A percentile compares a stretch with the other conserved stretches of the same genome.
phyloP scores from a whole-genome alignment of 805 yeast species.

The Candida boleticola region DNA sequence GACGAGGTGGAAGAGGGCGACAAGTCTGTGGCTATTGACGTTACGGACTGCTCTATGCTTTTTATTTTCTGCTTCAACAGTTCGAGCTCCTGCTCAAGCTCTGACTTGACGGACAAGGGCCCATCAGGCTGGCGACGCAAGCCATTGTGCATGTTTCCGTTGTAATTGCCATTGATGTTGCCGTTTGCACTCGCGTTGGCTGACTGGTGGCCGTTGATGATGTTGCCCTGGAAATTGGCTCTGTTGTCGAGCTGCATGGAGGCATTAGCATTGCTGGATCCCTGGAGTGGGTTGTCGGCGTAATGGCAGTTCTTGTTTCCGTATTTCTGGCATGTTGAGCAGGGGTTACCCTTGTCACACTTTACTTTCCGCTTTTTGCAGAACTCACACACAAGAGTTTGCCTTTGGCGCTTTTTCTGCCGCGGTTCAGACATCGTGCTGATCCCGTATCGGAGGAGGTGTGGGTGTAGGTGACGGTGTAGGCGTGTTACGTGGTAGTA shows the following conservation, averaged over 20 bases:
- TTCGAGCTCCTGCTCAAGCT: constrained; percentile 9
- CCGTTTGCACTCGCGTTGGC: neutral
- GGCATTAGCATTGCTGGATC: no score
- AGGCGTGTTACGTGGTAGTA: no score
- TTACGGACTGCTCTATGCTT: constrained; percentile 14
- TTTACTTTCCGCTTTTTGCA: constrained; percentile 45
- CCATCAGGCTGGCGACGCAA: neutral
- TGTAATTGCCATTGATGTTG: neutral
- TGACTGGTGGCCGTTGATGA: no score
- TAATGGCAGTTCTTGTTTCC: constrained; percentile 27
- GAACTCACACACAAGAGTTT: constrained; percentile 45
- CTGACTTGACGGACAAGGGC: neutral
- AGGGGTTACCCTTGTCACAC: constrained; percentile 42
- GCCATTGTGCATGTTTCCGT: neutral
- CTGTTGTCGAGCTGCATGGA: neutral
- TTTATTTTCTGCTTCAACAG: constrained; percentile 12
- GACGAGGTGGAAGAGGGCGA: neutral
- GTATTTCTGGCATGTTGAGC: constrained; percentile 34
- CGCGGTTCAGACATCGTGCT: constrained; percentile 1
- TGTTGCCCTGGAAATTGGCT: neutral
- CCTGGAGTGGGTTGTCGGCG: neutral
- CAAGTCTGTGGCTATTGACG: neutral
- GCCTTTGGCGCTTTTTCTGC: constrained; percentile 25
- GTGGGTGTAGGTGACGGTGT: no score
- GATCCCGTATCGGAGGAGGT: no score